These are phyloP conservation scores for Coprinopsis sp. DNA, from an alignment of 768 basidiomycete genomes.

Conservation along the genomic window DNA sequence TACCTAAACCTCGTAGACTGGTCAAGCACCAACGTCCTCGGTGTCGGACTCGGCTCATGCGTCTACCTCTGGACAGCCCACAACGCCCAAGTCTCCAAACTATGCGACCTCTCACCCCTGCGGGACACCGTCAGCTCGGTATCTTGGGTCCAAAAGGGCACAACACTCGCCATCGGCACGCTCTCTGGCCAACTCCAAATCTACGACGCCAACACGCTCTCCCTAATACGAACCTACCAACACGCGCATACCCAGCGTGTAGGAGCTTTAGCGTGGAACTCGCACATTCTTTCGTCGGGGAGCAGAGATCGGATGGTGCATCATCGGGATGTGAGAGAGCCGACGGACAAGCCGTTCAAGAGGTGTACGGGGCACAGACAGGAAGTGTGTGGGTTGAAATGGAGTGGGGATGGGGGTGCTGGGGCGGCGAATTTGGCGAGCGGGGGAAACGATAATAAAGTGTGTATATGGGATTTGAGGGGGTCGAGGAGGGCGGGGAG, in stretches of 20 bases:
- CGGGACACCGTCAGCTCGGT: conserved; percentile 81
- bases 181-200: conserved; percentile 86
- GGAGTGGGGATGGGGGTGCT: conserved; percentile 58
- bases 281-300: conserved; percentile 81
- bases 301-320: conserved; percentile 88
- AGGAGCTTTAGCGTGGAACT: conserved; percentile 93
- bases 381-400: conserved; percentile 94
- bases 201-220: conserved; percentile 81
- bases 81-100: conserved; percentile 85
- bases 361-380: conserved; percentile 76
- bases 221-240: conserved; percentile 74
- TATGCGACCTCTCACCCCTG: conserved; percentile 73
- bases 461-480: conserved; percentile 93
- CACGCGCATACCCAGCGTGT: conserved; percentile 86
- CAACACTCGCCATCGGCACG: conserved; percentile 90
- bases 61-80: conserved; percentile 98
- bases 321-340: conserved; percentile 87
- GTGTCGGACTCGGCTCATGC: conserved; percentile 85
- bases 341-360: conserved; percentile 59
- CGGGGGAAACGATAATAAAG: conserved; percentile 98
- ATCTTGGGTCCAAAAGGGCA: conserved; percentile 92
- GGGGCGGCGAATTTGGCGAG: conserved; percentile 67
- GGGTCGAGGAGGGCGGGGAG: conserved; percentile 47
- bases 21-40: conserved; percentile 92
- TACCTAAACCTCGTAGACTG: conserved; percentile 98